These are phyloP conservation scores for Cinnamomum micranthum DNA, from an alignment of 164 flowering plant species.

Conservation along the genomic window DNA sequence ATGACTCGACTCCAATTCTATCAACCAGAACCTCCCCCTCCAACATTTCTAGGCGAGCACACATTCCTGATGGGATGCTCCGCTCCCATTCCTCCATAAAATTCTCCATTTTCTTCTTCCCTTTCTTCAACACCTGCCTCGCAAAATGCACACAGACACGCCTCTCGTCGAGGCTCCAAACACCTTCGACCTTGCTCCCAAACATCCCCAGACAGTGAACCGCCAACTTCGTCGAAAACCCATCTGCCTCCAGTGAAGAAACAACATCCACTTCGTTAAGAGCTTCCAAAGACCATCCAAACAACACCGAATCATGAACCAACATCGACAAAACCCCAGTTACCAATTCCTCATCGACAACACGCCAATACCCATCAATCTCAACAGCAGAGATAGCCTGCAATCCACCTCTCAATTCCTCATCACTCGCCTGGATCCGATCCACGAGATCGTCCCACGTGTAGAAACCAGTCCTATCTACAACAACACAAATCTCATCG, in stretches of 20 bases:
- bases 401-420: constrained; percentile 60
- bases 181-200: constrained; percentile 41
- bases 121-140: constrained; percentile 46
- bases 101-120: constrained; percentile 63
- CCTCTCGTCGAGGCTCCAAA: constrained; percentile 69
- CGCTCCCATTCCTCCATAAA: constrained; percentile 70
- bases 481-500: neutral
- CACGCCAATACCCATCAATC: constrained; percentile 84
- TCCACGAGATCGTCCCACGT: constrained; percentile 70
- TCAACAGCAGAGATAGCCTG: constrained; percentile 67
- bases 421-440: constrained; percentile 84
- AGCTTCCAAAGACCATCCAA: constrained; percentile 64
- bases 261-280: constrained; percentile 62
- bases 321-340: constrained; percentile 46
- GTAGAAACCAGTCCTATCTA: constrained; percentile 31
- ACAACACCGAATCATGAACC: constrained; percentile 50
- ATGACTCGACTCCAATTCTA: constrained; percentile 61
- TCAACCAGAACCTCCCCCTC: constrained; percentile 91
- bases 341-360: constrained; percentile 68
- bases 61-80: constrained; percentile 66
- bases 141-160: constrained; percentile 74
- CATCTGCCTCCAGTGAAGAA: constrained; percentile 52
- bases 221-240: constrained; percentile 46
- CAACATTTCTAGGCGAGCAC: constrained; percentile 62
- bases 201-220: constrained; percentile 59